A percentile compares a stretch with the other conserved stretches of the same genome.
Conservation (phyloP, 2,329 filamentous ascomycete genomes). For the Ascochyta fabae region DNA sequence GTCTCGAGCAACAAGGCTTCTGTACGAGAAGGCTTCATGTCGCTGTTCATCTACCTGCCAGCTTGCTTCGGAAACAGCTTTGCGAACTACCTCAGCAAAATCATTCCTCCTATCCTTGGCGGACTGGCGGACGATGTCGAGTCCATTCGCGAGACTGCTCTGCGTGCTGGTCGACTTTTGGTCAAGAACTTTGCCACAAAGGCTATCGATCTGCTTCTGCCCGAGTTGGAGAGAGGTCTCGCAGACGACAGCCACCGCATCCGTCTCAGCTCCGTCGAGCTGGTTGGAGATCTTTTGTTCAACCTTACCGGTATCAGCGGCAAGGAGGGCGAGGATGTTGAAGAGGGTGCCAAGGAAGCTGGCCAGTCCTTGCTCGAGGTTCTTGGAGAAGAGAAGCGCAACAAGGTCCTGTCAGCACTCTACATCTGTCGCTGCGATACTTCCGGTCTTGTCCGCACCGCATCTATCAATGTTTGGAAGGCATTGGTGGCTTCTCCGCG, state of each 20-base stretch:
- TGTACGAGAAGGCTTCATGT: slow-evolving; percentile 98
- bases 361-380: slow-evolving; percentile 92
- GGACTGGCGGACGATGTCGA: slow-evolving; percentile 96
- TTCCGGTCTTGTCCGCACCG: slow-evolving; percentile 84
- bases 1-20: slow-evolving; percentile 88
- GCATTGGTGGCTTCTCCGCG: slow-evolving; percentile 89
- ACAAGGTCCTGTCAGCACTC: slow-evolving; percentile 95
- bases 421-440: slow-evolving; percentile 99
- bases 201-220: slow-evolving; percentile 90
- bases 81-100: slow-evolving; percentile 90
- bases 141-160: slow-evolving; percentile 93
- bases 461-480: slow-evolving; percentile 95
- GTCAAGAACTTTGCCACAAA: slow-evolving; percentile 98
- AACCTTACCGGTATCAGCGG: slow-evolving; percentile 94
- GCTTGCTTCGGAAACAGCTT: slow-evolving; percentile 99
- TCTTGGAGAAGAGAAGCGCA: slow-evolving; percentile 92
- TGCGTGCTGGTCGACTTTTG: slow-evolving; percentile 88
- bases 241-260: slow-evolving; percentile 99
- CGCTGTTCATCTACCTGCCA: slow-evolving; percentile 97
- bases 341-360: slow-evolving; percentile 82
- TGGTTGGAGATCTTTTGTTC: slow-evolving; percentile 95
- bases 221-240: slow-evolving; percentile 92
- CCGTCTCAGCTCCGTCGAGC: slow-evolving; percentile 94
- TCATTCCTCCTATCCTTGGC: slow-evolving; percentile 92
- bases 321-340: slow-evolving; percentile 76